phyloP scores from a whole-genome alignment of 495 filamentous ascomycete species.

The Durotheca rogersii region DNA sequence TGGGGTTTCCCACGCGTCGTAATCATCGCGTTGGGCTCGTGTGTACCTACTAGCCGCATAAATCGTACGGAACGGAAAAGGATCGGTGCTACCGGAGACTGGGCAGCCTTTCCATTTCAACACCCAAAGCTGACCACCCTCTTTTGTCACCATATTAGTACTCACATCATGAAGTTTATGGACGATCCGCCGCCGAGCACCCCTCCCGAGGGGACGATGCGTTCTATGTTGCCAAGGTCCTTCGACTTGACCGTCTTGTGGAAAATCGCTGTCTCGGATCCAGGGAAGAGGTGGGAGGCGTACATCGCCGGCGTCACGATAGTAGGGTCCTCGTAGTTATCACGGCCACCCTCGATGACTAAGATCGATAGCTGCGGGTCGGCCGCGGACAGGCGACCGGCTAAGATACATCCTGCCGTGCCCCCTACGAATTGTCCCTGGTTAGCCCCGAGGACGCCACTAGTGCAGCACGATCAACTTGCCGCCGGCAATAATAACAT shows the following conservation, averaged over 20 bases:
- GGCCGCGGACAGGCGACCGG: slow-evolving; percentile 43
- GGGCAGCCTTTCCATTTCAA: no score
- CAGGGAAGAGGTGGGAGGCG: slow-evolving; percentile 36
- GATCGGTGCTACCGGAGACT: no score
- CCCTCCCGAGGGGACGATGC: slow-evolving; percentile 54
- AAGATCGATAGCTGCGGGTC: slow-evolving; percentile 44
- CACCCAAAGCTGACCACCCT: no score
- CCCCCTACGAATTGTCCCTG: slow-evolving; percentile 34
- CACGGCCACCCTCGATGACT: slow-evolving; percentile 43
- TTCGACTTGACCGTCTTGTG: slow-evolving; percentile 36
- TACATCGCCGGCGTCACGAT: slow-evolving; percentile 40
- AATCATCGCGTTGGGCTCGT: slow-evolving; percentile 45
- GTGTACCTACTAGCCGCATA: no score
- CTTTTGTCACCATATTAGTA: no score
- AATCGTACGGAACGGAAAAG: no score
- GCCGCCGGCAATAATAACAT: slow-evolving; percentile 45
- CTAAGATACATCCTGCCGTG: slow-evolving; percentile 45
- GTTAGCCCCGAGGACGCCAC: neutral
- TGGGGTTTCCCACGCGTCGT: slow-evolving; percentile 51
- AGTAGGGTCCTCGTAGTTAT: slow-evolving; percentile 39
- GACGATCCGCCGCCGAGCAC: slow-evolving; percentile 60
- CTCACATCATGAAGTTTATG: slow-evolving; percentile 62
- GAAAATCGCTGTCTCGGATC: slow-evolving; percentile 39
- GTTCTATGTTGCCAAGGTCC: slow-evolving; percentile 48
- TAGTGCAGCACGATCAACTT: slow-evolving; percentile 1